Percentiles rank a stretch among this genome's conserved stretches.
phyloP scores from a whole-genome alignment of 139 green algal genomes.

The Marvania coccoides region DNA sequence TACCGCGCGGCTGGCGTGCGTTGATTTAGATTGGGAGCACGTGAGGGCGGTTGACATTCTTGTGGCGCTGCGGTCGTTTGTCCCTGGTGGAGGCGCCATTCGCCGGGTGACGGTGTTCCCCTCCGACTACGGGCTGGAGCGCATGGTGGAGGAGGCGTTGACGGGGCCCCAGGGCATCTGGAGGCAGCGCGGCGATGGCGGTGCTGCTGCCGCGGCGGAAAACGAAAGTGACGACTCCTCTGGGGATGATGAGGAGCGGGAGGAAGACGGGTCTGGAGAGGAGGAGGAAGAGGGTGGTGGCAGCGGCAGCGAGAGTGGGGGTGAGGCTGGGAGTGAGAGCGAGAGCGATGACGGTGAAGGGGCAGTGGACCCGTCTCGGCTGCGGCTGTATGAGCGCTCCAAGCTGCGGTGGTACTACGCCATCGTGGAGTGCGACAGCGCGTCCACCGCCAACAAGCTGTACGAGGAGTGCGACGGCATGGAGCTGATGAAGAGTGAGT shows the following conservation, averaged over 20 bases:
- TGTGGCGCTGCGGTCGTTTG: conserved; percentile 74
- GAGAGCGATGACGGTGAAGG: conserved; percentile 20
- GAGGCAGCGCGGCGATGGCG: conserved; percentile 11
- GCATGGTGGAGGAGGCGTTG: conserved; percentile 77
- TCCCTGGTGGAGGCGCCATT: conserved; percentile 35
- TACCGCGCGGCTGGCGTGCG: conserved; percentile 59
- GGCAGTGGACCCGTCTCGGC: conserved; percentile 48
- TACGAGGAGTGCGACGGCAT: conserved; percentile 89
- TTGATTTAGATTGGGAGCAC: conserved; percentile 89
- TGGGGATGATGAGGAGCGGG: conserved; percentile 12
- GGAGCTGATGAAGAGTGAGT: conserved; percentile 57
- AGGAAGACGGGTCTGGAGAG: background rate
- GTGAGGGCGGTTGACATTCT: conserved; percentile 77
- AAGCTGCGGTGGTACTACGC: conserved; percentile 79
- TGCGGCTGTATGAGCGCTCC: conserved; percentile 78
- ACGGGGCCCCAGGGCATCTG: conserved; percentile 57
- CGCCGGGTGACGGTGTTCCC: conserved; percentile 81
- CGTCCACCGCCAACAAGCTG: conserved; percentile 52
- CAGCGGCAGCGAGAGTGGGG: conserved; percentile 4
- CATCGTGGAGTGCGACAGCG: conserved; percentile 72
- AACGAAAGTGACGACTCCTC: background rate
- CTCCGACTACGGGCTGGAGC: conserved; percentile 83
- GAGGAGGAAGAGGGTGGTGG: conserved; percentile 12
- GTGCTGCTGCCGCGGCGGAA: conserved; percentile 9
- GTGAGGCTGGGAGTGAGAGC: no score